Evolutionary conservation across 768 basidiomycete genomes (phyloP).

Genomic region (Calvatia gigantea): DNA sequence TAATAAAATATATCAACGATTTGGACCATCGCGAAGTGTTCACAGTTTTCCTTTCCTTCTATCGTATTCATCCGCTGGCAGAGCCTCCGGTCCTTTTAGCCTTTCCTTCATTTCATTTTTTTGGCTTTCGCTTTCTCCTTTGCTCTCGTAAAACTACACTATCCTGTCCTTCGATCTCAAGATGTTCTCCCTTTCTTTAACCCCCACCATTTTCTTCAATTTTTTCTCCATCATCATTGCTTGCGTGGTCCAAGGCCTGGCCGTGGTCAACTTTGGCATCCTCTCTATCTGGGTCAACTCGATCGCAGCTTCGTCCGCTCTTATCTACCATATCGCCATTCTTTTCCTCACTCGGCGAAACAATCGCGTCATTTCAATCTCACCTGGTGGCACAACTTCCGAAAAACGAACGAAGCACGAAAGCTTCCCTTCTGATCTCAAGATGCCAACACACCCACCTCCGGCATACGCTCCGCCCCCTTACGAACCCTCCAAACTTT

Average conservation of each 20-base stretch:
- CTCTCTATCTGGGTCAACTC: slow-evolving; percentile 25
- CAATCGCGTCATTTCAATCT: background rate
- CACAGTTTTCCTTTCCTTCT: background rate
- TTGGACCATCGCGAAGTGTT: background rate
- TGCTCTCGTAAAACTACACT: background rate
- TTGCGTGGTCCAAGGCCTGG: slow-evolving; percentile 10
- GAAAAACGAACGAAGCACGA: background rate
- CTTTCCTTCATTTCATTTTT: background rate
- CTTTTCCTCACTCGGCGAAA: slow-evolving; percentile 13
- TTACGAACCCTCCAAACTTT: background rate
- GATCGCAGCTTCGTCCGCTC: slow-evolving; percentile 17
- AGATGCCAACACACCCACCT: background rate
- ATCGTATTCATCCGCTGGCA: background rate
- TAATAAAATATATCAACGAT: background rate
- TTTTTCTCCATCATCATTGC: slow-evolving; percentile 4
- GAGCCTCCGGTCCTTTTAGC: background rate
- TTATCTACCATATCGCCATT: slow-evolving; percentile 18
- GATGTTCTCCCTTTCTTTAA: background rate
- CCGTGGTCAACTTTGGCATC: slow-evolving; percentile 25
- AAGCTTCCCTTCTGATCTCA: background rate
- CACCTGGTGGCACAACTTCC: background rate
- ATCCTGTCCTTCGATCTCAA: background rate
- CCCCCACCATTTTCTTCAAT: background rate
- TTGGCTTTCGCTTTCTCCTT: background rate
- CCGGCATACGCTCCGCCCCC: slow-evolving; percentile 3